Base-by-base conservation (phyloP, 2,329 filamentous ascomycete genomes). In the Aspergillus sp. region DNA sequence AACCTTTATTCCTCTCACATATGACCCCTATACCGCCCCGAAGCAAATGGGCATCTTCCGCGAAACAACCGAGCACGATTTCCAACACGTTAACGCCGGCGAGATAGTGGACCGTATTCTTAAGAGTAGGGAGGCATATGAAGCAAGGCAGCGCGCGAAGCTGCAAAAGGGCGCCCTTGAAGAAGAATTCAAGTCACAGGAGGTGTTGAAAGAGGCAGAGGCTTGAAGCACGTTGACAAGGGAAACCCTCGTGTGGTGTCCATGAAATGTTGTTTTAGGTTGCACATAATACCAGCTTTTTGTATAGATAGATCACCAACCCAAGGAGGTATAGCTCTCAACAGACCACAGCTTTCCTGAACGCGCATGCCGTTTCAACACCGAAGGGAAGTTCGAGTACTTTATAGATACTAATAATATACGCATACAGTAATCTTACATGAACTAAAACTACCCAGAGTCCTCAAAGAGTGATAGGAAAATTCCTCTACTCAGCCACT, bases 41-140 rank as follows among this genome's bases (percentile, higher is more conserved):
- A 95, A 93, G 77, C 82, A 84, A 52, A 87, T 97, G 82, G 89
- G 90, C 38, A 92, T 99, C 73, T 97, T 96, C 82, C 85, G 83
- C 46, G 87, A 96, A 74, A 89, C 97, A 47, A 85, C 86, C 11
- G 77, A 82, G 55, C 95, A 99, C 78, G 83, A 87, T 22, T 99
- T 94, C 75, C 85, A 91, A 66, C 85, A 93, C 64, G 93, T 98
- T 66, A 97, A 98, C 76, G 93, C 94, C 0, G 93, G 89, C 3
- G 90, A 95, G 69, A 98, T 99, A 69, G 93, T 99, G 52, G 87
- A 90, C 68, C 84, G 95, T 34, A 99, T 99, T 74, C 83, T 98
- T 83, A 91, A 89, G 77, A 93, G 92, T 71, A 85, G 93, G 38
- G 89, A 90, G 62, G 85, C 92, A 73, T 99, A 97, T 76, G 94